A percentile compares a stretch with the other conserved stretches of the same genome.
These are phyloP conservation scores for Lipomyces starkeyi DNA, from an alignment of 805 yeast genomes.

Conservation along the genomic window DNA sequence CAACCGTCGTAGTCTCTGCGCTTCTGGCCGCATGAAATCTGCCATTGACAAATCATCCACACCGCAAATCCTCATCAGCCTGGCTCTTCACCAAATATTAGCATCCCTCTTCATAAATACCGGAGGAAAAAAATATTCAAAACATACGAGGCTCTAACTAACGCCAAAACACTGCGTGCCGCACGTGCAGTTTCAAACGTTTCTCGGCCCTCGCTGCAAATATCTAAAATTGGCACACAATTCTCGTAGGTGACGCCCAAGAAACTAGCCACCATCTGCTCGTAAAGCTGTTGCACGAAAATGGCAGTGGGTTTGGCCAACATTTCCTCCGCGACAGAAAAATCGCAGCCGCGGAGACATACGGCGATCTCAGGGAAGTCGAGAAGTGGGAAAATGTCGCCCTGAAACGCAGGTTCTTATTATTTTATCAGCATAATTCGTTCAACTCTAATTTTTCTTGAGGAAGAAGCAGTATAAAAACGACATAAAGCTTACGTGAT, in stretches of 20 bases:
- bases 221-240: slow-evolving; percentile 41
- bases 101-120: not conserved
- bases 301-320: slow-evolving; percentile 63
- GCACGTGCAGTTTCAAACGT: slow-evolving; percentile 36
- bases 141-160: slow-evolving; percentile 30
- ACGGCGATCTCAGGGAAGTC: slow-evolving; percentile 63
- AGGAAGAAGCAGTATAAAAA: not conserved
- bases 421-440: not conserved
- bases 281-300: slow-evolving; percentile 60
- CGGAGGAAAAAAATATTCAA: not conserved
- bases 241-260: slow-evolving; percentile 56
- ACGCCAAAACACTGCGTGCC: slow-evolving; percentile 35
- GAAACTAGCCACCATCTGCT: slow-evolving; percentile 66
- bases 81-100: slow-evolving; percentile 18
- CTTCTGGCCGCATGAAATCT: slow-evolving; percentile 82
- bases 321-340: slow-evolving; percentile 64
- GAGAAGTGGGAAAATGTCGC: slow-evolving; percentile 60
- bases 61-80: slow-evolving; percentile 57
- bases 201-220: slow-evolving; percentile 46
- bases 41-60: slow-evolving; percentile 74
- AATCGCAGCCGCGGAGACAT: slow-evolving; percentile 66
- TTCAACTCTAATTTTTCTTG: not conserved
- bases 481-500: slow-evolving; percentile 25
- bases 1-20: slow-evolving; percentile 64
- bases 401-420: slow-evolving; percentile 34